These are phyloP conservation scores for Hammondia hammondi DNA, from an alignment of 169 alveolate species.

Conservation along the genomic window DNA sequence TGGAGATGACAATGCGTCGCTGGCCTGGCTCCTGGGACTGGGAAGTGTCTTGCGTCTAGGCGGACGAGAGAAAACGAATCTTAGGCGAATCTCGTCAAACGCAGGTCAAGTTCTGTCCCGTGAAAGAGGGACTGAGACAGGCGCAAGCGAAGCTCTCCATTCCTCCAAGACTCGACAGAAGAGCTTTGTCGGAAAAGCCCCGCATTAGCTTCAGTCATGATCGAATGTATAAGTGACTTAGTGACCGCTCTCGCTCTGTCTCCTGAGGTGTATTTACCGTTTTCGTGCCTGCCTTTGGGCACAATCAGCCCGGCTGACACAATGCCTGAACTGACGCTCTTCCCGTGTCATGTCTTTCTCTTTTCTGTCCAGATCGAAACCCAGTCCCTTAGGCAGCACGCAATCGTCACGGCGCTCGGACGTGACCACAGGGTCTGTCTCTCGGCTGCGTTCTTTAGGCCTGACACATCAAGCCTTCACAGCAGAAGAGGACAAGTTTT, in stretches of 20 bases:
- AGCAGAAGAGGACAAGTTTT: not conserved
- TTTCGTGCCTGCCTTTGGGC: no score
- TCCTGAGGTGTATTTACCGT: no score
- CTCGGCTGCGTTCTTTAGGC: not conserved
- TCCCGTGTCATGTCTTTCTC: not conserved
- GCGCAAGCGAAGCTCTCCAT: not conserved
- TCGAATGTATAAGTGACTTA: no score
- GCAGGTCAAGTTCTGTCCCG: not conserved
- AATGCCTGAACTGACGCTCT: no score
- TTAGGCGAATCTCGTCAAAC: not conserved
- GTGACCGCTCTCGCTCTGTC: no score
- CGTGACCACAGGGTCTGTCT: not conserved
- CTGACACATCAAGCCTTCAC: not conserved
- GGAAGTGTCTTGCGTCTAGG: not conserved
- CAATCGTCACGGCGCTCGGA: not conserved
- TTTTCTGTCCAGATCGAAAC: not conserved
- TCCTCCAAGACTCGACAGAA: not conserved
- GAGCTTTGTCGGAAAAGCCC: not conserved
- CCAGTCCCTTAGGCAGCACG: not conserved
- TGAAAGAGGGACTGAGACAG: not conserved
- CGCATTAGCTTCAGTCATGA: no score
- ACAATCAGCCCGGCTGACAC: no score
- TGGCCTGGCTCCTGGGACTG: not conserved
- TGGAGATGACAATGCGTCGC: not conserved
- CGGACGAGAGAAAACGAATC: not conserved